A percentile compares a stretch with the other conserved stretches of the same genome.
phyloP scores from a whole-genome alignment of 2,329 filamentous ascomycete genomes.

The Penicillium sp. region DNA sequence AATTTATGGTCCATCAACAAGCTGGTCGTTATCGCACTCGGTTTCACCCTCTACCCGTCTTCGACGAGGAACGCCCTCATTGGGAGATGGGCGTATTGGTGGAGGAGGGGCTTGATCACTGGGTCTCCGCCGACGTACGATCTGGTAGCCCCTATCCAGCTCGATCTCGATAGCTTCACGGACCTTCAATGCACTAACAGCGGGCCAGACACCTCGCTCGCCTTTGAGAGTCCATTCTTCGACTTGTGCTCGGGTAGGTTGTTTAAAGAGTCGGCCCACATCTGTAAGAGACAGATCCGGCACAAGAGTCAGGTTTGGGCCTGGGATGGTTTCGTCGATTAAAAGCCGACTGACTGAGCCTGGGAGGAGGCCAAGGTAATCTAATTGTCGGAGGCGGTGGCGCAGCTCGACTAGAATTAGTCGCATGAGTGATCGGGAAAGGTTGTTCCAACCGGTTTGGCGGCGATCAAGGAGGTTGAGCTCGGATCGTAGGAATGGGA shows the following conservation, averaged over 20 bases:
- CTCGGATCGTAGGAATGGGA: constrained; percentile 79
- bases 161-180: constrained; percentile 85
- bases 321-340: constrained; percentile 79
- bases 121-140: constrained; percentile 58
- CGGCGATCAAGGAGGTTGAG: constrained; percentile 70
- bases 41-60: constrained; percentile 24
- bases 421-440: constrained; percentile 59
- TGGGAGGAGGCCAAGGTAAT: constrained; percentile 73
- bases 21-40: constrained; percentile 13
- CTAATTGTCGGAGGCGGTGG: constrained; percentile 78
- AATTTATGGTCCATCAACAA: background rate
- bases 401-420: constrained; percentile 75
- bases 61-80: constrained; percentile 29
- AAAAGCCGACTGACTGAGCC: constrained; percentile 70
- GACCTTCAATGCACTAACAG: constrained; percentile 76
- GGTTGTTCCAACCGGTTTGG: constrained; percentile 58
- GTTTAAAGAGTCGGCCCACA: constrained; percentile 77
- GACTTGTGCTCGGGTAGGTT: constrained; percentile 71
- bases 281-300: constrained; percentile 73
- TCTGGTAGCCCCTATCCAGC: constrained; percentile 80
- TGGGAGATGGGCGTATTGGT: constrained; percentile 22
- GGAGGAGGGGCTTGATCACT: constrained; percentile 24
- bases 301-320: constrained; percentile 75
- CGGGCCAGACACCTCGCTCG: constrained; percentile 88
- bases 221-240: constrained; percentile 84